A percentile compares a stretch with the other conserved stretches of the same genome.
Conservation (phyloP, 257 asterid genomes). For the Nicotiana sylvestris region DNA sequence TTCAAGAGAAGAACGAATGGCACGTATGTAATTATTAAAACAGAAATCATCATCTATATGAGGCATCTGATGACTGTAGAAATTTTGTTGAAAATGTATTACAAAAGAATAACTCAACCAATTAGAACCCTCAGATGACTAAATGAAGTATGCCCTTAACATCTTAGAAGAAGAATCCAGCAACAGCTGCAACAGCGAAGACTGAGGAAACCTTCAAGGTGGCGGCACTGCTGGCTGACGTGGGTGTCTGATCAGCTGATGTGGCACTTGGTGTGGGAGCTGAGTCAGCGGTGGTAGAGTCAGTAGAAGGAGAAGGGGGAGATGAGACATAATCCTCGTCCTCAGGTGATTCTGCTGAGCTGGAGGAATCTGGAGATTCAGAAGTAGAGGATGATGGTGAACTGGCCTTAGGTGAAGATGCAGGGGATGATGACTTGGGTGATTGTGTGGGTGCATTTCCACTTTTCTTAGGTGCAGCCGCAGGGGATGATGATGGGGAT, state of each 20-base stretch:
- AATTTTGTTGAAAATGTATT: background rate
- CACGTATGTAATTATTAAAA: background rate
- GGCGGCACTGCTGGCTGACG: constrained; percentile 24
- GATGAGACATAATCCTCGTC: constrained; percentile 26
- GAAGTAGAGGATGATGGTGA: constrained; percentile 3
- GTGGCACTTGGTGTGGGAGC: constrained; percentile 30
- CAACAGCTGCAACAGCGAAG: constrained; percentile 34
- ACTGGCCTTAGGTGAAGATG: constrained; percentile 14
- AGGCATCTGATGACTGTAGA: background rate
- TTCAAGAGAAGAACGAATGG: background rate
- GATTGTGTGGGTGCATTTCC: background rate
- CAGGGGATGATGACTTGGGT: constrained; percentile 9
- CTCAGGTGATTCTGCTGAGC: constrained; percentile 13
- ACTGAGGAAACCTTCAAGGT: constrained; percentile 44
- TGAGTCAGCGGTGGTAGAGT: constrained; percentile 10
- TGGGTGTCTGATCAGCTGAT: constrained; percentile 17
- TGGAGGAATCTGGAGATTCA: background rate
- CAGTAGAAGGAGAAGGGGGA: constrained; percentile 35
- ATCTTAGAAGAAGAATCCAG: constrained; percentile 37
- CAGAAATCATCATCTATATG: background rate
- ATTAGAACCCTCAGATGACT: background rate
- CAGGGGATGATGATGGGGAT: constrained; percentile 16
- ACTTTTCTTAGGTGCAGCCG: background rate
- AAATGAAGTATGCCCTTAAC: background rate
- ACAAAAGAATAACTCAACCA: background rate